phyloP scores from a whole-genome alignment of 805 yeast species.

The Priceomyces medius region DNA sequence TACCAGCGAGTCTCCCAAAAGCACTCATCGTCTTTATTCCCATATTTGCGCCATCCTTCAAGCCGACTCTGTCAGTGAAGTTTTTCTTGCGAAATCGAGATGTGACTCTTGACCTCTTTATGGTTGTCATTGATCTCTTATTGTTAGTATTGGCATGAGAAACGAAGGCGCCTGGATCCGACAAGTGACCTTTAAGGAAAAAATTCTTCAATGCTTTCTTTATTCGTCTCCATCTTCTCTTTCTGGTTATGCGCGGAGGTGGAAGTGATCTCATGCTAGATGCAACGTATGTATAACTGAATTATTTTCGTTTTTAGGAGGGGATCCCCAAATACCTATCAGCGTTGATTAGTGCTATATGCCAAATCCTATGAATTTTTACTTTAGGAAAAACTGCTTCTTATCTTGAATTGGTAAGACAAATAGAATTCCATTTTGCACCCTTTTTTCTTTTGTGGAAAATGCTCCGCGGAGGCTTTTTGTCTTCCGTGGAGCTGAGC shows the following conservation, averaged over 20 bases:
- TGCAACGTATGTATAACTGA: too few species aligned
- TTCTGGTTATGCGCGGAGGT: constrained; percentile 33
- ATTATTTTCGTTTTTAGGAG: too few species aligned
- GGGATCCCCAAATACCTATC: too few species aligned
- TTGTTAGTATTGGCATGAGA: constrained; percentile 11
- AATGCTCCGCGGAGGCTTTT: background rate
- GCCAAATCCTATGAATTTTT: too few species aligned
- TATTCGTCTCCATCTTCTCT: constrained; percentile 30
- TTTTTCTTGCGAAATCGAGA: constrained; percentile 16
- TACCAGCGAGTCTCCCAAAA: constrained; percentile 20
- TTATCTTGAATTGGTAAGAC: too few species aligned
- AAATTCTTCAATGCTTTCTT: constrained; percentile 27
- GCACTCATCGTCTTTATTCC: constrained; percentile 19
- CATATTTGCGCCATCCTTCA: constrained; percentile 17
- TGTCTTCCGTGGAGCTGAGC: background rate
- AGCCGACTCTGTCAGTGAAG: constrained; percentile 12
- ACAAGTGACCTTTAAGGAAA: constrained; percentile 25
- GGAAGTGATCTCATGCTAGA: constrained; percentile 36
- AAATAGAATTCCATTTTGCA: background rate
- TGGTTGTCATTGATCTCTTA: constrained; percentile 21
- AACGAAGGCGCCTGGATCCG: constrained; percentile 25
- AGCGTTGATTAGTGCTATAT: too few species aligned
- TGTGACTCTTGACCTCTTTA: constrained; percentile 23
- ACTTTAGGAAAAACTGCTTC: too few species aligned
- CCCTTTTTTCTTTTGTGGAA: background rate